Evolutionary conservation across 169 alveolate genomes (phyloP).

Genomic region (Plasmodium chabaudi): DNA sequence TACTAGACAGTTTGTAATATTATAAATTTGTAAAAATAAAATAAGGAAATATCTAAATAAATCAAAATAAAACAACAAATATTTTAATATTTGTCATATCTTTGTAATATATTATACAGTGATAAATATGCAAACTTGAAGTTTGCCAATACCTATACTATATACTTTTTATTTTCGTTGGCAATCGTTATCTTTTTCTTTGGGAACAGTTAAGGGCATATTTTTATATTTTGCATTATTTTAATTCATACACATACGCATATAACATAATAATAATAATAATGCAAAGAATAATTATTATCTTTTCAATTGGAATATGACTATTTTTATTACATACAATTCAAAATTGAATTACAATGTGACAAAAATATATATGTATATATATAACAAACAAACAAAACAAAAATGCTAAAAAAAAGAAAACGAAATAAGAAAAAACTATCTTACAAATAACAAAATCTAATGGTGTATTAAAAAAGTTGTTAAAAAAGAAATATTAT

Average conservation of each 20-base stretch:
- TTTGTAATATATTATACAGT: too few relatives aligned
- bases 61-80: neutral
- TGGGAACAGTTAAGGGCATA: neutral
- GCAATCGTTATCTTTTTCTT: neutral
- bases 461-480: conserved; percentile 2
- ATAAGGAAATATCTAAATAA: neutral
- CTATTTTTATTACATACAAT: neutral
- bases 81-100: neutral
- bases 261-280: neutral
- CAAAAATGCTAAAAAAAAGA: neutral
- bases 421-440: neutral
- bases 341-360: neutral
- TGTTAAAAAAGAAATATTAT: neutral
- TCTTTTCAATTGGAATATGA: neutral
- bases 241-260: neutral
- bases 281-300: neutral
- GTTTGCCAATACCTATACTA: neutral
- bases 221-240: conserved; percentile 3
- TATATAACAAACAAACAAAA: neutral
- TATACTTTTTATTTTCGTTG: neutral
- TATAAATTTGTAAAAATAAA: too few relatives aligned
- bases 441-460: conserved; percentile 1
- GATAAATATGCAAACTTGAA: neutral
- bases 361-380: neutral
- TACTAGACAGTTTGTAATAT: too few relatives aligned